Conservation (phyloP, 2,329 filamentous ascomycete genomes). For the Nemania abortiva region DNA sequence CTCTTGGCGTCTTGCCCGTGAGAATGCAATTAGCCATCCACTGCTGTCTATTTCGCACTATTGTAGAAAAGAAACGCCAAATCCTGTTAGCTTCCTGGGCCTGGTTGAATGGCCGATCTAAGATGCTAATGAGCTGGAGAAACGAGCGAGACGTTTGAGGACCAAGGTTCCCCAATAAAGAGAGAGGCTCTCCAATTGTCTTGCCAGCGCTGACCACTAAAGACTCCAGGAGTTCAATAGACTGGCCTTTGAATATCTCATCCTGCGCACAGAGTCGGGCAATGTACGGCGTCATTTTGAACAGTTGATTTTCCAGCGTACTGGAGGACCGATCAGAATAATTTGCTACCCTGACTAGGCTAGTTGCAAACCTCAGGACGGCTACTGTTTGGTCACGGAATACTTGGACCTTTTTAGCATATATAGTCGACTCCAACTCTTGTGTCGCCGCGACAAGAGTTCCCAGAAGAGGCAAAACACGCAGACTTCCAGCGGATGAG, state of each 20-base stretch:
- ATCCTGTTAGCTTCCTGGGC: constrained; percentile 73
- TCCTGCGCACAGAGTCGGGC: constrained; percentile 80
- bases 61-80: constrained; percentile 88
- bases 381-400: constrained; percentile 73
- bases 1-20: constrained; percentile 85
- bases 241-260: constrained; percentile 73
- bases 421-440: constrained; percentile 71
- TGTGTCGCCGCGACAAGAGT: constrained; percentile 74
- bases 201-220: constrained; percentile 78
- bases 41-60: constrained; percentile 90
- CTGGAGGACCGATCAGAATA: constrained; percentile 72
- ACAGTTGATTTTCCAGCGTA: constrained; percentile 80
- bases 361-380: constrained; percentile 74
- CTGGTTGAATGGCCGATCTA: constrained; percentile 81
- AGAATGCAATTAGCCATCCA: constrained; percentile 96
- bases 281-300: constrained; percentile 82
- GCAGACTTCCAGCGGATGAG: constrained; percentile 74
- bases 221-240: constrained; percentile 77
- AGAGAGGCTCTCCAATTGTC: constrained; percentile 81
- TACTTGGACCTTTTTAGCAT: constrained; percentile 65
- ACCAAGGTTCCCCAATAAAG: constrained; percentile 90
- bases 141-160: constrained; percentile 86
- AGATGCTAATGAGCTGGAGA: constrained; percentile 78
- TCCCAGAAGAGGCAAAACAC: constrained; percentile 81
- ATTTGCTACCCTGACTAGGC: constrained; percentile 76